These are phyloP conservation scores for Pezicula rhizophila DNA, from an alignment of 2,329 filamentous ascomycete species.

Conservation along the genomic window DNA sequence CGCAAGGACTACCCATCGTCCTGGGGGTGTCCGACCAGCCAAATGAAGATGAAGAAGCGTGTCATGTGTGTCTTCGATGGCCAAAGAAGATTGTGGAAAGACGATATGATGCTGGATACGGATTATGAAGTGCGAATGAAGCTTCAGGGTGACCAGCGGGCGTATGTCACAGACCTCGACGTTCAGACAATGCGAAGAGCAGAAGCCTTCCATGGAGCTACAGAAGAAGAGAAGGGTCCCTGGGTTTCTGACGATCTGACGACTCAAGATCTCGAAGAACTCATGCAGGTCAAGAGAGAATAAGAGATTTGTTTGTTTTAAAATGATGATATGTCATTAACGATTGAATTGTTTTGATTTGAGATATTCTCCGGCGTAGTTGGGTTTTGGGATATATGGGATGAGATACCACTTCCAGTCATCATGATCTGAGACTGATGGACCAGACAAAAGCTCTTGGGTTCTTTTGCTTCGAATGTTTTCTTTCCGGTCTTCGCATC, in stretches of 20 bases:
- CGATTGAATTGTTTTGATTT: neutral
- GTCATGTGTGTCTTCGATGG: conserved; percentile 92
- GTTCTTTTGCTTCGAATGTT: neutral
- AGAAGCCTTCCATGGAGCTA: conserved; percentile 75
- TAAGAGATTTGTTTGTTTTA: neutral
- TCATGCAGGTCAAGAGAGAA: conserved; percentile 43
- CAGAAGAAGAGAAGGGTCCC: conserved; percentile 78
- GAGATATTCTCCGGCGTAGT: conserved; percentile 6
- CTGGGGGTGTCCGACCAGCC: conserved; percentile 86
- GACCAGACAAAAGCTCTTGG: neutral
- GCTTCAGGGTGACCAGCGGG: conserved; percentile 54
- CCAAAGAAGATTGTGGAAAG: conserved; percentile 81
- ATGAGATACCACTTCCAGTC: conserved; percentile 1
- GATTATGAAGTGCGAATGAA: conserved; percentile 89
- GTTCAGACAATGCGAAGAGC: conserved; percentile 83
- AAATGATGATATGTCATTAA: neutral
- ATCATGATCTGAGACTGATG: neutral
- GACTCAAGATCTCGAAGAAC: conserved; percentile 52
- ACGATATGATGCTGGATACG: conserved; percentile 97
- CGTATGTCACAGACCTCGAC: conserved; percentile 87
- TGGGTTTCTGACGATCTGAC: conserved; percentile 73
- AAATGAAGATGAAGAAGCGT: conserved; percentile 98
- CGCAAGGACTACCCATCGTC: conserved; percentile 88
- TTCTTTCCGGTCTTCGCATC: neutral
- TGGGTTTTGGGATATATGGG: neutral